Evolutionary conservation across 495 filamentous ascomycete genomes (phyloP).

Genomic region (Trichoderma reesei): DNA sequence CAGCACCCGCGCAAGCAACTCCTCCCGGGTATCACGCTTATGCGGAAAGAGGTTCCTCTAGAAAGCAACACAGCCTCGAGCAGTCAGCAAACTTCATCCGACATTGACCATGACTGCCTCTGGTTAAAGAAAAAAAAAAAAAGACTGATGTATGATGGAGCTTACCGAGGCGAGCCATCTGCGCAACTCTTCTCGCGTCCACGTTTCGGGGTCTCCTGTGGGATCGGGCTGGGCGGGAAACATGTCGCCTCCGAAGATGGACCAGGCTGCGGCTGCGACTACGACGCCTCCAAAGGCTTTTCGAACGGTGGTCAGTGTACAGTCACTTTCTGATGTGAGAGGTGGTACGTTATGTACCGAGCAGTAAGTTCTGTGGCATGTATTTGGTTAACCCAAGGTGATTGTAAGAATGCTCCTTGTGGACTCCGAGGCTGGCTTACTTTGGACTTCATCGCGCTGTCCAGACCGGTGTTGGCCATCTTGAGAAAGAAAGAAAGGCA

Average conservation of each 20-base stretch:
- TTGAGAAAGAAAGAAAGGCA: conserved; percentile 13
- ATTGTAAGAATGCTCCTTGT: background rate
- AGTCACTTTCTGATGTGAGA: background rate
- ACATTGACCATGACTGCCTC: background rate
- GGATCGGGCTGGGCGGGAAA: conserved; percentile 66
- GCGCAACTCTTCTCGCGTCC: conserved; percentile 62
- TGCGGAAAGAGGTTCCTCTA: conserved; percentile 67
- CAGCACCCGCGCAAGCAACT: conserved; percentile 70
- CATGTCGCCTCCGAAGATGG: conserved; percentile 74
- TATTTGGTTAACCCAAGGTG: conserved; percentile 16
- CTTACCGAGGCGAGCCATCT: conserved; percentile 70
- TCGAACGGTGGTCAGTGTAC: conserved; percentile 8
- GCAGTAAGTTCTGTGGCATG: conserved; percentile 31
- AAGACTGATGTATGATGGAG: background rate
- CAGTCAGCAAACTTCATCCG: background rate
- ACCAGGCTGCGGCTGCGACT: conserved; percentile 70
- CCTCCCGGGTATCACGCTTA: conserved; percentile 55
- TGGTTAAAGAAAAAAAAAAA: conserved; percentile 10
- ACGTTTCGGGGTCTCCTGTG: conserved; percentile 65
- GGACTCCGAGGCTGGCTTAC: conserved; percentile 32
- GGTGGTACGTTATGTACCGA: conserved; percentile 36
- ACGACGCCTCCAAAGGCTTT: conserved; percentile 72
- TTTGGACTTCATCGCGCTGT: conserved; percentile 69
- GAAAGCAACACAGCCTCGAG: background rate
- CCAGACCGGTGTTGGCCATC: conserved; percentile 62